phyloP scores from a whole-genome alignment of 352 stramenopile genomes.

The Pythium aristosporum region DNA sequence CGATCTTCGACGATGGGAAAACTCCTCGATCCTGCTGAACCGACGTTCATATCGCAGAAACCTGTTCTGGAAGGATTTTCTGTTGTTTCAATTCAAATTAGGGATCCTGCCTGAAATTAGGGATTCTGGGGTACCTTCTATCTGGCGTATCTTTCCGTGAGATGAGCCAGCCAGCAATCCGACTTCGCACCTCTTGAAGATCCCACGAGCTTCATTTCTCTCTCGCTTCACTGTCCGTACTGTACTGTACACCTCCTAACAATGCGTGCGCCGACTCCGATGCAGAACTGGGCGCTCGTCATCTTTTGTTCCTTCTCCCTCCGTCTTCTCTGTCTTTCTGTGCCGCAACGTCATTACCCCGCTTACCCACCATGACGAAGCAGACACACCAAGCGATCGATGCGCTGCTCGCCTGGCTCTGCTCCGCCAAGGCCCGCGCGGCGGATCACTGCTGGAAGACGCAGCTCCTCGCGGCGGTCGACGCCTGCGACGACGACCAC shows the following conservation, averaged over 20 bases:
- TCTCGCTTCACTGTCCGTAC: conserved; percentile 15
- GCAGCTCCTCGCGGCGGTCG: background rate
- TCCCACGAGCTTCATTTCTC: conserved; percentile 53
- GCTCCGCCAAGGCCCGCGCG: background rate
- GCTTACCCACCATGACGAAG: background rate
- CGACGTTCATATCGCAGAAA: no score
- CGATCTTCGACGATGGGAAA: no score
- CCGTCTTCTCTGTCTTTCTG: background rate
- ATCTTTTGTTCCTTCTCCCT: background rate
- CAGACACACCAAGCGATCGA: conserved; percentile 1
- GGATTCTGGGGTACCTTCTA: background rate
- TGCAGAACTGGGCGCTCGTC: background rate
- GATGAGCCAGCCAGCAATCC: background rate
- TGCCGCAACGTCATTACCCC: background rate
- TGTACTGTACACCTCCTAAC: background rate
- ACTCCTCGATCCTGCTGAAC: no score
- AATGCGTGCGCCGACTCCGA: no score
- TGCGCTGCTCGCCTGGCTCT: conserved; percentile 16
- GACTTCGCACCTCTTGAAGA: background rate
- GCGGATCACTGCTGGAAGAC: background rate
- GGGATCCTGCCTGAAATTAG: background rate
- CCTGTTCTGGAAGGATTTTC: no score
- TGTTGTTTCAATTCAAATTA: no score
- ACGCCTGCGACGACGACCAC: conserved; percentile 8
- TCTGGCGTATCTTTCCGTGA: conserved; percentile 16